Percentiles rank a stretch among this genome's conserved stretches.
Evolutionary conservation across 2,329 filamentous ascomycete species (phyloP).

Genomic region (Plenodomus biglobosus): DNA sequence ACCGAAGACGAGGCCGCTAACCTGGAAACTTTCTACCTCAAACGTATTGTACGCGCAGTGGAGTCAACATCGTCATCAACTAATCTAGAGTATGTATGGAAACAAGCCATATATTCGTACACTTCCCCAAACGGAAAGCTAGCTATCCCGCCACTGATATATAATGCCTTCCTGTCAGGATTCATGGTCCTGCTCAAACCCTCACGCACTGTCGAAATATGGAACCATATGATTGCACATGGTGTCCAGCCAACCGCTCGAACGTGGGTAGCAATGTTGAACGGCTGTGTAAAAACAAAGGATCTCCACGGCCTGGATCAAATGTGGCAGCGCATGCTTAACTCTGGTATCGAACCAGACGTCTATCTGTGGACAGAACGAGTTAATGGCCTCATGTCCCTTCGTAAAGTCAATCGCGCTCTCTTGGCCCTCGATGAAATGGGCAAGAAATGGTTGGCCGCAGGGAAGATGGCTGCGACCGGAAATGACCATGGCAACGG

Average conservation of each 20-base stretch:
- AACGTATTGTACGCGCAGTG: constrained; percentile 30
- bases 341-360: constrained; percentile 63
- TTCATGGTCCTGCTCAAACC: constrained; percentile 51
- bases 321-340: constrained; percentile 67
- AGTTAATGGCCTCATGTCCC: constrained; percentile 65
- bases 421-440: constrained; percentile 68
- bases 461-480: constrained; percentile 22
- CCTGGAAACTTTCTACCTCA: constrained; percentile 28
- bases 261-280: constrained; percentile 74
- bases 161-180: constrained; percentile 51
- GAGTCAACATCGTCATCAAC: constrained; percentile 13
- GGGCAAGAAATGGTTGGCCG: constrained; percentile 59
- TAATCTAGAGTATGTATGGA: constrained; percentile 29
- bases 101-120: constrained; percentile 22
- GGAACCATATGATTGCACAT: constrained; percentile 58
- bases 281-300: constrained; percentile 64
- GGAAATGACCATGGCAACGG: too few relatives aligned
- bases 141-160: constrained; percentile 39
- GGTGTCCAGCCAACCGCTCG: constrained; percentile 61
- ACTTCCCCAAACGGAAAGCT: constrained; percentile 6
- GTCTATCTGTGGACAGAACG: constrained; percentile 68
- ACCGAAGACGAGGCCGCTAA: constrained; percentile 13
- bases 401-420: constrained; percentile 57
- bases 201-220: constrained; percentile 54
- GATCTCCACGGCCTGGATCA: constrained; percentile 63